Conservation (phyloP, 805 yeast genomes). For the Metschnikowia vanudenii region DNA sequence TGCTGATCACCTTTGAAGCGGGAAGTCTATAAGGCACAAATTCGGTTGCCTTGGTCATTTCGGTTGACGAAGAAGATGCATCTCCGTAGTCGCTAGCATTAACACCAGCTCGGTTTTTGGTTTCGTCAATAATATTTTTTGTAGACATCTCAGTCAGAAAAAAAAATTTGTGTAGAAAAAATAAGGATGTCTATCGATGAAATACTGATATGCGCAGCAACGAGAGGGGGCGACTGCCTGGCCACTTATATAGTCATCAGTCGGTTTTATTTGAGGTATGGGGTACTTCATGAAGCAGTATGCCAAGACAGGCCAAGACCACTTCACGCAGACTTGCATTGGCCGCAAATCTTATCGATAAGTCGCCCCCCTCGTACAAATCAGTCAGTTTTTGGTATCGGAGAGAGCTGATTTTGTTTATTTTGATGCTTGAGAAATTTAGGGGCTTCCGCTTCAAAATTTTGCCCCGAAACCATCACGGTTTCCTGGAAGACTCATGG, state of each 20-base stretch:
- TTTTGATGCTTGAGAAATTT: no score
- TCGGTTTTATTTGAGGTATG: not conserved
- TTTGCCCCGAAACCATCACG: no score
- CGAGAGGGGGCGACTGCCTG: not conserved
- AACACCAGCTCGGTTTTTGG: slow-evolving; percentile 1
- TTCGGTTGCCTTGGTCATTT: slow-evolving; percentile 11
- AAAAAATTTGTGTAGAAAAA: not conserved
- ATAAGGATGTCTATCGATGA: not conserved
- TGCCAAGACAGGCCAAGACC: slow-evolving; percentile 17
- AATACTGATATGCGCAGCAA: not conserved
- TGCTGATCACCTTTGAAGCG: slow-evolving; percentile 34
- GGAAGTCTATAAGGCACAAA: slow-evolving; percentile 32
- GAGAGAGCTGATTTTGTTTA: no score
- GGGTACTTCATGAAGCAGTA: slow-evolving; percentile 11
- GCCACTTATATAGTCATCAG: slow-evolving; percentile 6
- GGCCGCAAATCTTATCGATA: slow-evolving; percentile 5
- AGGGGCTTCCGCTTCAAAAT: no score
- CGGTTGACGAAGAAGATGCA: slow-evolving; percentile 13
- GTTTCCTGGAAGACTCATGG: no score
- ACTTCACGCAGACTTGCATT: slow-evolving; percentile 3
- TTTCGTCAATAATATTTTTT: not conserved
- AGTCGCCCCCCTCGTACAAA: not conserved
- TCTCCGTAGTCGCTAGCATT: slow-evolving; percentile 9
- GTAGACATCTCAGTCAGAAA: slow-evolving; percentile 3
- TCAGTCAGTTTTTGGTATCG: no score